These are phyloP conservation scores for Capsicum rhomboideum DNA, from an alignment of 257 asterid species.

Conservation along the genomic window DNA sequence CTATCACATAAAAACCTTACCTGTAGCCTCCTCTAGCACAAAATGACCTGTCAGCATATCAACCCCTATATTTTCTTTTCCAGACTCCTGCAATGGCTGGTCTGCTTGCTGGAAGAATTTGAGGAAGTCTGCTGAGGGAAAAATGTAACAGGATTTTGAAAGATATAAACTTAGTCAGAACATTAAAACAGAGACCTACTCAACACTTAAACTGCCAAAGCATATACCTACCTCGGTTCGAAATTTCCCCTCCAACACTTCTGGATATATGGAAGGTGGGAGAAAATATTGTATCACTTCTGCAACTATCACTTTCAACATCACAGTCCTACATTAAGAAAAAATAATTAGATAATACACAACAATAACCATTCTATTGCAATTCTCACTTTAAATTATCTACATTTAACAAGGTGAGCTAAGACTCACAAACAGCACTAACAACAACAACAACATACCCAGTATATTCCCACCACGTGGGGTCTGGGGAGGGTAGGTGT, in stretches of 20 bases:
- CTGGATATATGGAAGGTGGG: slow-evolving; percentile 67
- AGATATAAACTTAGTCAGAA: neutral
- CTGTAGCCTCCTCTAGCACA: slow-evolving; percentile 7
- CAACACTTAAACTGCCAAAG: neutral
- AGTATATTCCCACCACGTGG: too few species aligned
- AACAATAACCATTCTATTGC: slow-evolving; percentile 1
- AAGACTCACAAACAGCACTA: neutral
- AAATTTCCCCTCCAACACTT: slow-evolving; percentile 43
- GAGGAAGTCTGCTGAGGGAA: slow-evolving; percentile 41
- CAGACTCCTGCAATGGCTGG: slow-evolving; percentile 44
- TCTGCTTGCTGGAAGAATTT: slow-evolving; percentile 48
- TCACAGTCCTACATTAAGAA: slow-evolving; percentile 38
- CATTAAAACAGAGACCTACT: neutral
- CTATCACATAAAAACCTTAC: slow-evolving; percentile 3
- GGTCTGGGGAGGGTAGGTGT: too few species aligned
- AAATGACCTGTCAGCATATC: slow-evolving; percentile 23
- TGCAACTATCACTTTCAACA: slow-evolving; percentile 30
- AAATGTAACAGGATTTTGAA: slow-evolving; percentile 1
- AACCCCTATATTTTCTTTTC: slow-evolving; percentile 37
- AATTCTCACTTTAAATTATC: neutral
- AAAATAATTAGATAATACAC: slow-evolving; percentile 8
- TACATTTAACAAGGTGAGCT: neutral
- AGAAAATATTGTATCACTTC: slow-evolving; percentile 69
- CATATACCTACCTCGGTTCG: slow-evolving; percentile 45
- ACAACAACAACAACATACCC: too few species aligned